A percentile compares a stretch with the other conserved stretches of the same genome.
These are phyloP conservation scores for Stephanocyclus meneghinianus DNA, from an alignment of 352 stramenopile species.

Conservation along the genomic window DNA sequence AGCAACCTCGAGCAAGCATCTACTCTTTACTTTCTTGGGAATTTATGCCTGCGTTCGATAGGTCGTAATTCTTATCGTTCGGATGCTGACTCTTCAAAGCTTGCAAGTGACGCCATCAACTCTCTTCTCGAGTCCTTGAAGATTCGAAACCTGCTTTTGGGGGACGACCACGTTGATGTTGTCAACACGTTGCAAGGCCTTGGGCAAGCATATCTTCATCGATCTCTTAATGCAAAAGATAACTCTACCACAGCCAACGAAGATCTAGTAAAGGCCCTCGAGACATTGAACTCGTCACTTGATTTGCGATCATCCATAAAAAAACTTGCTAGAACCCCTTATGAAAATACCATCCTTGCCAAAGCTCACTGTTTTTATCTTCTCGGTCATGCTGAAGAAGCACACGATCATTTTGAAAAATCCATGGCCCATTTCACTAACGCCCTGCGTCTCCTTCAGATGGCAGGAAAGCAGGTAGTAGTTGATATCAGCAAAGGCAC, in stretches of 20 bases:
- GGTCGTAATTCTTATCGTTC: constrained; percentile 28
- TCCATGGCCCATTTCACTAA: constrained; percentile 42
- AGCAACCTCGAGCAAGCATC: constrained; percentile 53
- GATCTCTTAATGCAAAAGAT: constrained; percentile 39
- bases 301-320: constrained; percentile 29
- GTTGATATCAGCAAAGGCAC: constrained; percentile 14
- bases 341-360: constrained; percentile 28
- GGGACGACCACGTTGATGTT: constrained; percentile 42
- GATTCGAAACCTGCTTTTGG: constrained; percentile 49
- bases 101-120: constrained; percentile 54
- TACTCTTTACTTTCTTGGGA: constrained; percentile 50
- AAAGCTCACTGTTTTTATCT: constrained; percentile 59
- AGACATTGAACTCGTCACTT: constrained; percentile 46
- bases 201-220: constrained; percentile 50
- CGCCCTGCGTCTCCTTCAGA: constrained; percentile 48
- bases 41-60: constrained; percentile 56
- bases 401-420: constrained; percentile 30
- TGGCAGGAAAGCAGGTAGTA: constrained; percentile 42
- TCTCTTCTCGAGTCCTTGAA: constrained; percentile 60
- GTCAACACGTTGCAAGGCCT: constrained; percentile 47
- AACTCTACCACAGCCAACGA: constrained; percentile 37
- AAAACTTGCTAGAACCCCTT: constrained; percentile 8
- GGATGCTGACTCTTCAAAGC: constrained; percentile 39
- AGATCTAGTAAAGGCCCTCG: constrained; percentile 42
- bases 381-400: constrained; percentile 53